Evolutionary conservation across 495 filamentous ascomycete species (phyloP).

Genomic region (Xylaria grammica): DNA sequence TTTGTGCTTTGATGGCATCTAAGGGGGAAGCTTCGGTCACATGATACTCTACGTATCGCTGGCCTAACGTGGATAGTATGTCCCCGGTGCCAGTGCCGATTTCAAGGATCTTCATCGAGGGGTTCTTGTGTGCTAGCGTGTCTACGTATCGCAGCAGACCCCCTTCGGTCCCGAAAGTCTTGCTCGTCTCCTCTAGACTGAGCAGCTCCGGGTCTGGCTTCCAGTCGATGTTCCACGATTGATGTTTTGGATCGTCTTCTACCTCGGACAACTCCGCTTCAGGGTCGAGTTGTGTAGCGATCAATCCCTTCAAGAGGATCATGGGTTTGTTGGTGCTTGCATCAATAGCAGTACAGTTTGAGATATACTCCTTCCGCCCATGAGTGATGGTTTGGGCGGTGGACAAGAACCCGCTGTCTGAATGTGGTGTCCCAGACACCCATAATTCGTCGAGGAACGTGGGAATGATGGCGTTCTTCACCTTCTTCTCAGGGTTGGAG

Average conservation of each 20-base stretch:
- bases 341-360: neutral
- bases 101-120: neutral
- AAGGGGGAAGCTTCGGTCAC: neutral
- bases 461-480: neutral
- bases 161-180: neutral
- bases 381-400: neutral
- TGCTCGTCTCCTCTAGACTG: neutral
- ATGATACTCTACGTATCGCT: neutral
- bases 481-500: neutral
- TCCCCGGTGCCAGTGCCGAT: neutral
- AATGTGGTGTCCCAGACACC: neutral
- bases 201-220: neutral
- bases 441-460: neutral
- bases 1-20: neutral
- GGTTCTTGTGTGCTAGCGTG: neutral
- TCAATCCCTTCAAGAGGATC: neutral
- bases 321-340: too few relatives aligned
- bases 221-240: neutral
- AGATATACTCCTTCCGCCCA: neutral
- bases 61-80: neutral
- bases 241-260: conserved; percentile 1
- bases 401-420: neutral
- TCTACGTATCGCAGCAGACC: neutral
- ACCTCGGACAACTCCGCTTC: neutral
- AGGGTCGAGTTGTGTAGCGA: neutral